A percentile compares a stretch with the other conserved stretches of the same genome.
phyloP scores from a whole-genome alignment of 2,329 filamentous ascomycete species.

The Colletotrichum tofieldiae region DNA sequence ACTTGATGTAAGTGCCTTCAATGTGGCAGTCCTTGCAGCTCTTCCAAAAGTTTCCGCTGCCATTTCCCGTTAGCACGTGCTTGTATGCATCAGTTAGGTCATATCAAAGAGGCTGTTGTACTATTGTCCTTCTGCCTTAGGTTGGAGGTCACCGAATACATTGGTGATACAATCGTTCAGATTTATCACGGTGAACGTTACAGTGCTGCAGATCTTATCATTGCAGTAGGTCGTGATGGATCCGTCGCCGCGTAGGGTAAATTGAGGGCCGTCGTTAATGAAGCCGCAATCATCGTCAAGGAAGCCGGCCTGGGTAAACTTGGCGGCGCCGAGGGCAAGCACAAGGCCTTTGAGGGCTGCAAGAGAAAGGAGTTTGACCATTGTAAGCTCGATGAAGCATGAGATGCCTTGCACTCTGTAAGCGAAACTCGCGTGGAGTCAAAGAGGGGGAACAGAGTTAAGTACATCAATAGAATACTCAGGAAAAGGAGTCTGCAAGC shows the following conservation, averaged over 20 bases:
- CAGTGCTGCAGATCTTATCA: conserved; percentile 22
- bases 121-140: conserved; percentile 1
- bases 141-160: not conserved
- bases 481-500: not conserved
- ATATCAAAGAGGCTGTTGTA: not conserved
- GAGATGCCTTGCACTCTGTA: not conserved
- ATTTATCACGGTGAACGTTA: conserved; percentile 29
- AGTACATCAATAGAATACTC: not conserved
- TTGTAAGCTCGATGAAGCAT: not conserved
- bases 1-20: conserved; percentile 18
- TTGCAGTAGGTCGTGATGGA: conserved; percentile 35
- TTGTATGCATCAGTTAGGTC: not conserved
- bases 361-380: not conserved
- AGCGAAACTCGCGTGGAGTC: not conserved
- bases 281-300: conserved; percentile 34
- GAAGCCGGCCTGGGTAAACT: conserved; percentile 17
- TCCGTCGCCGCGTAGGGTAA: conserved; percentile 25
- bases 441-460: not conserved
- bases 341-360: not conserved
- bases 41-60: conserved; percentile 26
- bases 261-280: conserved; percentile 11
- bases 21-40: conserved; percentile 25
- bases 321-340: not conserved
- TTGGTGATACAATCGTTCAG: conserved; percentile 38
- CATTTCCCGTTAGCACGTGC: not conserved